Base-by-base conservation (phyloP, 768 basidiomycete genomes). In the Lactarius deliciosus region DNA sequence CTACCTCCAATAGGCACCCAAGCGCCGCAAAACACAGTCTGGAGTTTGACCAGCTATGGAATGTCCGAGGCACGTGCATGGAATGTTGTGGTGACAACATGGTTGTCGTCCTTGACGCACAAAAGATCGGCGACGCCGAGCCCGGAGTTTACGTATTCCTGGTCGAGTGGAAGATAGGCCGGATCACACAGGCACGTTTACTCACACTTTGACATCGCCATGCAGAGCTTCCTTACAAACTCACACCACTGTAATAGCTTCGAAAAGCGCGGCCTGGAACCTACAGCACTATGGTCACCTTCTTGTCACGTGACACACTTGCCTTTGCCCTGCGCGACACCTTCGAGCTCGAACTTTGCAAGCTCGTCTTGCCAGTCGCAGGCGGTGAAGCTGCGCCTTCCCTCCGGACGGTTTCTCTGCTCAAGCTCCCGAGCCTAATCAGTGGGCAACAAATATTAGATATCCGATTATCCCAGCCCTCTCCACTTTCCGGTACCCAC, bases 51-150 rank as follows among this genome's bases (percentile, higher is more conserved):
- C 61, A 59, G 0, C 30, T 66, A 5, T 53, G 11, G 30, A 41
- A 36, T 22, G 8, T 55, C 22, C 61, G 32, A 34, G 65, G 28
- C 10, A 28, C 61, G 22, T 36, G 47, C 38, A 13, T 63, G 47
- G 65, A 66, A 1, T 66, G 65, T 34, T 66, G 61, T 43, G 65
- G 65, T 9, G 65, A 66, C n/a, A 58, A 40, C 45, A 66, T 66
- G 16, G 30, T 66, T 18, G 61, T 63, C 36, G 34, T 66, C 8
- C 57, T 62, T 22, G 38, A 36, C 18, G 61, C 61, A 16, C 43
- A 53, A 45, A 4, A 13, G 0, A 41, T 54, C 8, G 38, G 47
- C 10, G 61, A 32, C 13, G 3, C 22, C 18, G 13, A 4, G n/a
- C 47, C 10, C 7, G 22, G 25, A 13, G 65, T 63, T 54, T 63